Percentiles rank a stretch among this genome's conserved stretches.
These are phyloP conservation scores for Allomyces macrogynus DNA, from an alignment of 192 early-diverging fungal genomes.

Conservation along the genomic window DNA sequence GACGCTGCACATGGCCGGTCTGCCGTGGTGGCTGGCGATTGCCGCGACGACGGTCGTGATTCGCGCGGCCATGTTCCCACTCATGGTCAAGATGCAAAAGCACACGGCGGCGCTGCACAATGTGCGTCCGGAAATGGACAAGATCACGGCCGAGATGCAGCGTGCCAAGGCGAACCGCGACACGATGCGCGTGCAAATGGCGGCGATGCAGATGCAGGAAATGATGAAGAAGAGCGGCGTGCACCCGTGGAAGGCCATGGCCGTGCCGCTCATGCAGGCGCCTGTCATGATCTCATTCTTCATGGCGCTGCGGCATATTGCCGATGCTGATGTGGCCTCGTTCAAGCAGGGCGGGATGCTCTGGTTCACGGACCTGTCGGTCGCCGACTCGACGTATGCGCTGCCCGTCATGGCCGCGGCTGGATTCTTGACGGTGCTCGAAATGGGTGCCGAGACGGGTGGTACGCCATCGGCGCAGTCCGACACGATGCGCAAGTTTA, in stretches of 20 bases:
- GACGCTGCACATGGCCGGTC: conserved; percentile 57
- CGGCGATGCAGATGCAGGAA: conserved; percentile 30
- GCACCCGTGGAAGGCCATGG: conserved; percentile 38
- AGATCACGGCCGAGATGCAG: conserved; percentile 43
- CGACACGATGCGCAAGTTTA: not conserved
- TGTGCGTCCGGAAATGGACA: conserved; percentile 46
- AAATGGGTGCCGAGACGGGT: not conserved
- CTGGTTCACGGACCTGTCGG: conserved; percentile 74
- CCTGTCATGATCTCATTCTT: conserved; percentile 76
- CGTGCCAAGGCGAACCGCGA: conserved; percentile 36
- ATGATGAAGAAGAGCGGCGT: conserved; percentile 42
- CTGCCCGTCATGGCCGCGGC: conserved; percentile 53
- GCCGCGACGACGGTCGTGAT: conserved; percentile 39
- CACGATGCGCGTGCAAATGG: conserved; percentile 18
- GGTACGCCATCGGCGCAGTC: conserved; percentile 6
- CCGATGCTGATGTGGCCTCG: conserved; percentile 57
- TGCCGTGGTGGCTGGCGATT: conserved; percentile 93
- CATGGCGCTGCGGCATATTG: conserved; percentile 59
- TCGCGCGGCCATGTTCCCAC: conserved; percentile 46
- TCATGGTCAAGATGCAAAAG: conserved; percentile 49
- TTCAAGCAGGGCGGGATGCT: conserved; percentile 48
- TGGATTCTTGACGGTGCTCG: conserved; percentile 47
- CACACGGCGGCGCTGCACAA: conserved; percentile 45
- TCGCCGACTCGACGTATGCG: conserved; percentile 58
- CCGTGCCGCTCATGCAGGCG: conserved; percentile 41